phyloP scores from a whole-genome alignment of 331 rosid genomes.

The Spiraea crenata region DNA sequence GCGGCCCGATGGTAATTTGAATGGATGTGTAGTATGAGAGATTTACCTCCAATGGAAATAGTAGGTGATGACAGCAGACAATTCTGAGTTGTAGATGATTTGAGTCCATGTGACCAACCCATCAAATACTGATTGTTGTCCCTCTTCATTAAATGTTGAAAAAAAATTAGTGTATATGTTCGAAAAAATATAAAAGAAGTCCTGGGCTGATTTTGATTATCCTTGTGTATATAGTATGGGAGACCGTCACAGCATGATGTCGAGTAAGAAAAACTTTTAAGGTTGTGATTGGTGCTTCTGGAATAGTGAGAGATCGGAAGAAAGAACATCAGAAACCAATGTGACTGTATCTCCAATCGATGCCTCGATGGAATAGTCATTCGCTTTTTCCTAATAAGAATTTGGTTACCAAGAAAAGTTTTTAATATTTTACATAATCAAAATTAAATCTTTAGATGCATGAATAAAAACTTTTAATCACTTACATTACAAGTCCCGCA shows the following conservation, averaged over 20 bases:
- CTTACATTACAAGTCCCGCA: no score
- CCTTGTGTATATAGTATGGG: background rate
- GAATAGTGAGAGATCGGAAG: background rate
- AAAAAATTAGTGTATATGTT: no score
- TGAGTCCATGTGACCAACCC: slow-evolving; percentile 10
- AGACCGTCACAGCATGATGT: background rate
- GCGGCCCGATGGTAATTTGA: no score
- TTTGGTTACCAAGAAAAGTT: background rate
- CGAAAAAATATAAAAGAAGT: no score
- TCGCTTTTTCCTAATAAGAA: background rate
- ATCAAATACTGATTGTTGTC: background rate
- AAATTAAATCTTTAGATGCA: no score
- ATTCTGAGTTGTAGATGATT: background rate
- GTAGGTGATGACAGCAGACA: background rate
- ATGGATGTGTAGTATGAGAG: background rate
- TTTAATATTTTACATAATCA: background rate
- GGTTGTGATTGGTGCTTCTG: background rate
- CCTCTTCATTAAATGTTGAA: background rate
- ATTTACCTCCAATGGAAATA: background rate
- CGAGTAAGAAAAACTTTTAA: no score
- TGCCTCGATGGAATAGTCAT: background rate
- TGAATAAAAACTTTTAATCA: no score
- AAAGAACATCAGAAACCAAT: background rate
- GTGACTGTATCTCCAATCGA: background rate
- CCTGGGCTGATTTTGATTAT: no score